A percentile compares a stretch with the other conserved stretches of the same genome.
These are phyloP conservation scores for Apiospora hydei DNA, from an alignment of 2,329 filamentous ascomycete genomes.

Conservation along the genomic window DNA sequence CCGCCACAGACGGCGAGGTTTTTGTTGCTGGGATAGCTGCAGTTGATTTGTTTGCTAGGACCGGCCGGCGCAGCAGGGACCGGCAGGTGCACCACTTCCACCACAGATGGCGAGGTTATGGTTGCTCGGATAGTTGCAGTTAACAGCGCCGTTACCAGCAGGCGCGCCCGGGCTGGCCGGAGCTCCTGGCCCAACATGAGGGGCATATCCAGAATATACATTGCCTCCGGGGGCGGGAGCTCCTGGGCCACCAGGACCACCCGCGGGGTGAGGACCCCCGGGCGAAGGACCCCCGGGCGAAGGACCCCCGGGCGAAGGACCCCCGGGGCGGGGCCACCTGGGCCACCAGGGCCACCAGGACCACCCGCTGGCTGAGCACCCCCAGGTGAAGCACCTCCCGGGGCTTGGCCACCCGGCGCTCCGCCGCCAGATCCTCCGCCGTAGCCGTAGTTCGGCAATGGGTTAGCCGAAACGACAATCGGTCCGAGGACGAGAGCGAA, in stretches of 20 bases:
- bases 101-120: background rate
- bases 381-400: background rate
- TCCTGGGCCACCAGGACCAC: background rate
- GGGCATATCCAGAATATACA: too few relatives aligned
- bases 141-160: background rate
- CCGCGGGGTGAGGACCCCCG: background rate
- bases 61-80: background rate
- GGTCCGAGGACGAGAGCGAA: constrained; percentile 13
- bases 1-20: background rate
- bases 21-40: background rate
- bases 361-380: background rate
- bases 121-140: background rate
- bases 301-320: background rate
- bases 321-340: background rate
- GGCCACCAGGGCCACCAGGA: background rate
- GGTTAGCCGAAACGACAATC: background rate
- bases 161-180: background rate
- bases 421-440: background rate
- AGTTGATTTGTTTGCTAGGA: background rate
- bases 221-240: background rate
- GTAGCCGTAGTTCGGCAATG: background rate
- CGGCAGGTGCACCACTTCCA: background rate
- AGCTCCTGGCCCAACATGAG: background rate
- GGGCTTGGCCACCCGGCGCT: background rate
- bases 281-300: background rate